A percentile compares a stretch with the other conserved stretches of the same genome.
Evolutionary conservation across 306 rosid species (phyloP).

Genomic region (Casuarina equisetifolia): DNA sequence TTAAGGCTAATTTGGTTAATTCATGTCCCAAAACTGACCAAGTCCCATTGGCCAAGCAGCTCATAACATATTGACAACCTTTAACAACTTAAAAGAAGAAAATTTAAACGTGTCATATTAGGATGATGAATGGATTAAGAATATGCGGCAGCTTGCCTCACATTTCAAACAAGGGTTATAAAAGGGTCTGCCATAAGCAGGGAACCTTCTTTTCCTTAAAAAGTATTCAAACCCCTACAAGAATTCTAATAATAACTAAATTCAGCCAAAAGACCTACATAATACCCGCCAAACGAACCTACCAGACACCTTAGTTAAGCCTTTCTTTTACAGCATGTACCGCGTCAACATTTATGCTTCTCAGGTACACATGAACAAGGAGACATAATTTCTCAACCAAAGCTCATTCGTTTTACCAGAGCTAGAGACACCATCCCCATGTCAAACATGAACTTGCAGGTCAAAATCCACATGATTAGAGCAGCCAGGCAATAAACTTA

Average conservation of each 20-base stretch:
- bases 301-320: not conserved
- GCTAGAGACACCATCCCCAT: not conserved
- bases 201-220: too few relatives aligned
- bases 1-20: not conserved
- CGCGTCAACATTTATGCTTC: not conserved
- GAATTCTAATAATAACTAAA: not conserved
- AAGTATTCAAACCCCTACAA: not conserved
- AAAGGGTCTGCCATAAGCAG: too few relatives aligned
- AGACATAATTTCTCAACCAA: not conserved
- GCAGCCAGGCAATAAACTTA: conserved; percentile 34
- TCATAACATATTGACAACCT: not conserved
- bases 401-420: not conserved
- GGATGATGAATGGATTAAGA: too few relatives aligned
- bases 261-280: not conserved
- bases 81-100: not conserved
- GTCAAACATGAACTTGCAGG: conserved; percentile 16
- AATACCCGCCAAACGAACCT: not conserved
- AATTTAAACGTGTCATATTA: too few relatives aligned
- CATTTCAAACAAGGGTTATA: too few relatives aligned
- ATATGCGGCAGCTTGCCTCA: too few relatives aligned
- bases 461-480: conserved; percentile 15
- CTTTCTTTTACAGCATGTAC: not conserved
- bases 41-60: not conserved
- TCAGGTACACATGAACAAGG: conserved; percentile 4
- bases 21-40: not conserved